Evolutionary conservation across 2,329 filamentous ascomycete species (phyloP), one percentile per base, ranked within the genome.

Genomic region (Ceratocystiopsis sp.): DNA sequence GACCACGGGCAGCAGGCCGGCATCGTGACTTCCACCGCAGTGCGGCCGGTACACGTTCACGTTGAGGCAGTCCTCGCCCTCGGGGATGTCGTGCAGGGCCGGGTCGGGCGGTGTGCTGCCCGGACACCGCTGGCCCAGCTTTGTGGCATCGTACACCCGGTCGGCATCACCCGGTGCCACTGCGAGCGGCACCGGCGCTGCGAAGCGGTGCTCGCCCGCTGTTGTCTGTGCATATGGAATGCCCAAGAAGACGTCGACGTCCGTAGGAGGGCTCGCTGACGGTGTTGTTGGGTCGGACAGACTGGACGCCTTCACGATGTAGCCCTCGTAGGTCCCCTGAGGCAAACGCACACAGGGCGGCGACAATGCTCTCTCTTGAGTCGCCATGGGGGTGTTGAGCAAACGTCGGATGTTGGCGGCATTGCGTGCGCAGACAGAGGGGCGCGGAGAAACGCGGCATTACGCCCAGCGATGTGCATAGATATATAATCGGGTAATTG

Each of bases 61-160:
- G 47, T 66, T 68, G 25, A 76, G 59, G 45, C 70, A 73, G 53
- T 71, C 61, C 56, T 76, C 72, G 40, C 62, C 52, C 37, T 55
- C 49, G 9, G 48, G n/a, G 25, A 50, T 3, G 25, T 29, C 25
- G 25, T 29, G 7, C 44, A 42, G 39, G 17, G 54, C 43, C 19
- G 41, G 40, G 25, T 29, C 25, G 25, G 25, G 25, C 1, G 34
- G 13, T 1, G 18, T 34, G 3, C 60, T 40, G 2, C 49, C 47
- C 17, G 42, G 43, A 29, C 46, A 49, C 17, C 44, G 37, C 42
- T 44, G 39, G n/a, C 49, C 49, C 15, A 49, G 45, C 15, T 33
- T 21, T 12, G 42, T 47, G 32, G 17, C 37, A 2, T 8, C 25
- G 25, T 29, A 8, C 25, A 29, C 25, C 2, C 9, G 25, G 9